Evolutionary conservation across 1,284 basidiomycete species (phyloP).

Genomic region (Athelia psychrophila): DNA sequence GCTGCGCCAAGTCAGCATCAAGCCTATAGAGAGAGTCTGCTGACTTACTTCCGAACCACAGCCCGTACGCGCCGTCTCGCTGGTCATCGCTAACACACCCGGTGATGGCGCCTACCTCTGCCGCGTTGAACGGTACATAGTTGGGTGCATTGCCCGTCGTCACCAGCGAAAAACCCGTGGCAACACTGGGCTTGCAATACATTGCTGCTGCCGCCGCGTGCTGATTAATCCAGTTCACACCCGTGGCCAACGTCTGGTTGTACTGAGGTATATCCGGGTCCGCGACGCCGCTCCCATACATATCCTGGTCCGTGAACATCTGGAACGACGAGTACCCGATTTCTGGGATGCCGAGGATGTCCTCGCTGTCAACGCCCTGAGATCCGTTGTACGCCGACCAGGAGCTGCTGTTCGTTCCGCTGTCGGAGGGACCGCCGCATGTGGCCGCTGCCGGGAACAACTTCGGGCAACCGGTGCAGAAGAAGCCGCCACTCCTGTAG

Average conservation of each 20-base stretch:
- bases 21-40: conserved; percentile 1
- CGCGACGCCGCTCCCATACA: conserved; percentile 35
- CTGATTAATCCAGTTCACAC: conserved; percentile 50
- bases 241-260: conserved; percentile 47
- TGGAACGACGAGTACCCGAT: conserved; percentile 60
- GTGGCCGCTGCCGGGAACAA: conserved; percentile 39
- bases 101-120: conserved; percentile 15
- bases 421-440: conserved; percentile 26
- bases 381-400: conserved; percentile 53
- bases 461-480: conserved; percentile 56
- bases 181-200: conserved; percentile 56
- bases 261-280: conserved; percentile 47
- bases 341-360: conserved; percentile 53
- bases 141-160: conserved; percentile 46
- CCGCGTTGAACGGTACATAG: conserved; percentile 53
- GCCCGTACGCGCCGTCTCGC: conserved; percentile 46
- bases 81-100: conserved; percentile 50
- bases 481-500: conserved; percentile 54
- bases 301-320: conserved; percentile 64
- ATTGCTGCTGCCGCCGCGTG: conserved; percentile 41
- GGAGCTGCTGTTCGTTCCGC: conserved; percentile 26
- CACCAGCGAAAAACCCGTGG: conserved; percentile 62
- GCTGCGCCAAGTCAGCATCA: conserved; percentile 15
- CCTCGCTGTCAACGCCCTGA: conserved; percentile 62
- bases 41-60: conserved; percentile 46